These are phyloP conservation scores for Boletus mariae DNA, from an alignment of 1,284 basidiomycete species.

Conservation along the genomic window DNA sequence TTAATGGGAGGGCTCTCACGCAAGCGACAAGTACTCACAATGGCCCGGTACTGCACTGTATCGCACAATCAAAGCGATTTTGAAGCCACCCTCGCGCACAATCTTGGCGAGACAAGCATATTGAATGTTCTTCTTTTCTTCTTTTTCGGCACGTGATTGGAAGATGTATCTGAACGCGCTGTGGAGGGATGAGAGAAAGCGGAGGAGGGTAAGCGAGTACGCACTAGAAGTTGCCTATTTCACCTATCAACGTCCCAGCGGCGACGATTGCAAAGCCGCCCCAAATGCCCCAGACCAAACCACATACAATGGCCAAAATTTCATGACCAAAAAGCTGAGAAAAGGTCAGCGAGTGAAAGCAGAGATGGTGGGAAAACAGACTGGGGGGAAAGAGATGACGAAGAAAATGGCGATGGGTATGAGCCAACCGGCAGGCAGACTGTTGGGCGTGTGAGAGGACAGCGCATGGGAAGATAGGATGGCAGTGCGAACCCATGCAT, in stretches of 20 bases:
- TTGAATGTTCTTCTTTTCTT: constrained; percentile 53
- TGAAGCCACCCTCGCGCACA: constrained; percentile 67
- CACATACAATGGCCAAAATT: constrained; percentile 51
- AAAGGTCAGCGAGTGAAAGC: not conserved
- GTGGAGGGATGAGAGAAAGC: constrained; percentile 1
- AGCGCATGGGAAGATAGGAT: not conserved
- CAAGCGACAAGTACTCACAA: constrained; percentile 35
- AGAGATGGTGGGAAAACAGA: constrained; percentile 28
- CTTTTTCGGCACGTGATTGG: constrained; percentile 47
- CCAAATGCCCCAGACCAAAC: constrained; percentile 51
- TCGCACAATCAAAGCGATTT: constrained; percentile 54
- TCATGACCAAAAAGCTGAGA: constrained; percentile 40
- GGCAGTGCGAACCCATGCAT: constrained; percentile 49
- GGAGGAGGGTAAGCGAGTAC: constrained; percentile 14
- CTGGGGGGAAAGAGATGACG: constrained; percentile 75
- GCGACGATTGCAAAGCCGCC: constrained; percentile 48
- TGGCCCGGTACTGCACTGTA: constrained; percentile 64
- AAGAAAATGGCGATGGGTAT: constrained; percentile 82
- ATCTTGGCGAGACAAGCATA: constrained; percentile 63
- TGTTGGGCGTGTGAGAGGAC: constrained; percentile 17
- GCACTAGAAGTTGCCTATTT: constrained; percentile 51
- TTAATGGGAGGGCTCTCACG: not conserved
- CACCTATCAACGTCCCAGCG: constrained; percentile 47
- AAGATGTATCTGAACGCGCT: constrained; percentile 49
- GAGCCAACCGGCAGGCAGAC: constrained; percentile 60